Evolutionary conservation across 257 asterid genomes (phyloP).

Genomic region (Nyctanthes arbortristis): DNA sequence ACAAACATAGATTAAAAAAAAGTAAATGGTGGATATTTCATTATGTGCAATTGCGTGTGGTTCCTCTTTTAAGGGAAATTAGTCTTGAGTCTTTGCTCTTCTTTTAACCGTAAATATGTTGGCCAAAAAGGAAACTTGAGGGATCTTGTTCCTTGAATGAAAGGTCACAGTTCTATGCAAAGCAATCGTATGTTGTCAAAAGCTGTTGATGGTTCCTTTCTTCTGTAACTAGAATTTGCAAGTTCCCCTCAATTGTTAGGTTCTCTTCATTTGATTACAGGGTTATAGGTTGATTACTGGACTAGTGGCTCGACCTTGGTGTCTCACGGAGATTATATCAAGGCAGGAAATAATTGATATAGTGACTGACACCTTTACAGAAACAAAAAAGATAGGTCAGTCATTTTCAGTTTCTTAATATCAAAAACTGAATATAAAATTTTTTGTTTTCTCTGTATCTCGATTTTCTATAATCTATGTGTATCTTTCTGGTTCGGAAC

Average conservation of each 20-base stretch:
- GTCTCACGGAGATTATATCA: slow-evolving; percentile 74
- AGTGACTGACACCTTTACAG: slow-evolving; percentile 57
- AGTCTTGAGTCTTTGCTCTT: slow-evolving; percentile 1
- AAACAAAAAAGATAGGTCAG: slow-evolving; percentile 78
- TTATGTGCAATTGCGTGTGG: not conserved
- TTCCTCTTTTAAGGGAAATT: not conserved
- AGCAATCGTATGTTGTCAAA: not conserved
- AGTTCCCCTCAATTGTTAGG: not conserved
- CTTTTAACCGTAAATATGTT: not conserved
- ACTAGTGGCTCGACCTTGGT: slow-evolving; percentile 86
- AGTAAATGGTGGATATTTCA: not conserved
- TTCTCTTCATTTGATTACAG: slow-evolving; percentile 37
- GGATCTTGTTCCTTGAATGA: slow-evolving; percentile 7
- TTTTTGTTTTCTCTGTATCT: not conserved
- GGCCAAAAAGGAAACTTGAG: not conserved
- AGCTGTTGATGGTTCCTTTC: slow-evolving; percentile 6
- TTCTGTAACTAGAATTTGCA: slow-evolving; percentile 6
- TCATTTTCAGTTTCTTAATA: slow-evolving; percentile 16
- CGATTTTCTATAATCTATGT: not conserved
- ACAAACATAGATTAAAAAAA: not conserved
- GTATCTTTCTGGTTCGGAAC: not conserved
- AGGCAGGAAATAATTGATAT: slow-evolving; percentile 65
- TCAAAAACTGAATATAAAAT: not conserved
- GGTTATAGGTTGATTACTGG: slow-evolving; percentile 80
- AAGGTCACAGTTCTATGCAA: not conserved